Evolutionary conservation across 345 rosid genomes (phyloP).

Genomic region (Leavenworthia alabamica): DNA sequence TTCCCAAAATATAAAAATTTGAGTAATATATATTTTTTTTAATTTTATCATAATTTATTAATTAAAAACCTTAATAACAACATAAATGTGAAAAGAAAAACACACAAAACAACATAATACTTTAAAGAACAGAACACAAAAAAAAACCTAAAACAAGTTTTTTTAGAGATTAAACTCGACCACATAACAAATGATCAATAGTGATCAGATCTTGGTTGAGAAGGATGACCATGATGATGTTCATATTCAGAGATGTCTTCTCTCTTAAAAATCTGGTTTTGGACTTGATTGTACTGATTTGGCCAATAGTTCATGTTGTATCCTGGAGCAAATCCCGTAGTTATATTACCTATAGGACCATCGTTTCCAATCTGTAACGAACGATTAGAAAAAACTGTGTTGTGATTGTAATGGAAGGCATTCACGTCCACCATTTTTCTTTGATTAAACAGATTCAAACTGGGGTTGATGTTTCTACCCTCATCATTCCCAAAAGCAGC

Average conservation of each 20-base stretch:
- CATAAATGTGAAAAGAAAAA: background rate
- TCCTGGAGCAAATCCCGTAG: background rate
- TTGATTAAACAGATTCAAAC: background rate
- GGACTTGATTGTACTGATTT: background rate
- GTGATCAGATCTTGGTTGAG: background rate
- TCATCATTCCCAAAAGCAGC: constrained; percentile 3
- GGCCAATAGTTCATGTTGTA: background rate
- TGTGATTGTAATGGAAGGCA: background rate
- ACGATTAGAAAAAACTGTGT: background rate
- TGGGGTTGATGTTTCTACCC: background rate
- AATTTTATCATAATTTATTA: background rate
- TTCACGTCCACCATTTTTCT: background rate
- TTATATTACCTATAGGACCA: background rate
- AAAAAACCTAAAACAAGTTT: background rate
- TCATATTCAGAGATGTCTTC: constrained; percentile 10
- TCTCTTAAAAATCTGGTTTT: background rate
- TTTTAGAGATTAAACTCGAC: background rate
- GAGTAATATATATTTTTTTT: background rate
- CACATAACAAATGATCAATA: background rate
- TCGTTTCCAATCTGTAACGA: background rate
- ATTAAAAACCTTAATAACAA: background rate
- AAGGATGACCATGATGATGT: background rate
- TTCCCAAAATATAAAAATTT: background rate
- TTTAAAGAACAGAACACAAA: background rate
- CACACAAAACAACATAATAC: background rate